Conservation (phyloP, 768 basidiomycete genomes). For the Sporobolomyces roseus region DNA sequence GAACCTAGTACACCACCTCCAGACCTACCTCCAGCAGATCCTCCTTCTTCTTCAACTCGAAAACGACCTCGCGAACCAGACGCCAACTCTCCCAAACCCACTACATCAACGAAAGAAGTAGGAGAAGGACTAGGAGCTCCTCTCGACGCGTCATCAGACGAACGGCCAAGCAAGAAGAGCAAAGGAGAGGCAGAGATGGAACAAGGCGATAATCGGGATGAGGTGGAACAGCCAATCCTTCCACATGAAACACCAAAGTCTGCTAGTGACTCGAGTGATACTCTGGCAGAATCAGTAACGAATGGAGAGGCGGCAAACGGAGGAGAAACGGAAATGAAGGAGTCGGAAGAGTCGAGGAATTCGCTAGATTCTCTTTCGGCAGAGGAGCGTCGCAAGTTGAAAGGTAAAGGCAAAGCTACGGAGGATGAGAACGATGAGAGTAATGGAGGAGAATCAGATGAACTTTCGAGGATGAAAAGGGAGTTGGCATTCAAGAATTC, state of each 20-base stretch:
- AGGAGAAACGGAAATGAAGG: background rate
- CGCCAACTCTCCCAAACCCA: background rate
- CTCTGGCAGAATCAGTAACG: background rate
- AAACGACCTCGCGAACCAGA: constrained; percentile 12
- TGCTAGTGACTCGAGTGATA: constrained; percentile 5
- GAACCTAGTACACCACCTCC: too few relatives aligned
- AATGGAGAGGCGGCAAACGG: too few relatives aligned
- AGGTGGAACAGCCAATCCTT: background rate
- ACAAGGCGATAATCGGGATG: too few relatives aligned
- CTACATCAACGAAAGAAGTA: background rate
- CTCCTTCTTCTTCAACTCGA: background rate
- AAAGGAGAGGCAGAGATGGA: background rate
- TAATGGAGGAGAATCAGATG: background rate
- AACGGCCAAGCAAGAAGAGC: background rate
- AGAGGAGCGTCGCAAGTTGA: constrained; percentile 15
- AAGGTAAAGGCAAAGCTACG: constrained; percentile 35
- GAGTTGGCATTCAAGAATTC: constrained; percentile 27
- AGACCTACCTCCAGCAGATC: background rate
- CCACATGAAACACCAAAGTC: background rate
- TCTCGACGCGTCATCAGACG: background rate
- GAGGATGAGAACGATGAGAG: background rate
- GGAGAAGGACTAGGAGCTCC: too few relatives aligned
- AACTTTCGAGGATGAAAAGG: background rate
- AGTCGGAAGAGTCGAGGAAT: background rate
- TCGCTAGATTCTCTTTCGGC: constrained; percentile 15